Conservation (phyloP, 2,329 filamentous ascomycete genomes). For the Dactylellina parvicollis region DNA sequence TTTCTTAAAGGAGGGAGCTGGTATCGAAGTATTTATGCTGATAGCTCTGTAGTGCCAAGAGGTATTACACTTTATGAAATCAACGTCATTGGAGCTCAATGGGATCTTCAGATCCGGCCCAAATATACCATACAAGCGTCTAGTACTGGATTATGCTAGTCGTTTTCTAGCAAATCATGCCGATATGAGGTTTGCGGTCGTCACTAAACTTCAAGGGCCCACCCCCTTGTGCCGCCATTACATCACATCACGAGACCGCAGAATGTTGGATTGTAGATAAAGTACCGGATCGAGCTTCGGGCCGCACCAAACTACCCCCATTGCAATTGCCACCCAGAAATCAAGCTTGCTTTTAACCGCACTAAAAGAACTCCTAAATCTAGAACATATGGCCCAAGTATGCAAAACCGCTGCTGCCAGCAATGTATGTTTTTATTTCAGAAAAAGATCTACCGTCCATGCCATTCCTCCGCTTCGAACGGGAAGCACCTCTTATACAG, state of each 20-base stretch:
- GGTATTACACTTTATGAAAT: not conserved
- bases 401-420: slow-evolving; percentile 17
- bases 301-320: slow-evolving; percentile 25
- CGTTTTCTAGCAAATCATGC: not conserved
- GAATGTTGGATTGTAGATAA: slow-evolving; percentile 25
- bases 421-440: not conserved
- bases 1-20: slow-evolving; percentile 23
- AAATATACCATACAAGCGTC: not conserved
- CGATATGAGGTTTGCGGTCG: not conserved
- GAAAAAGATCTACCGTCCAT: slow-evolving; percentile 58
- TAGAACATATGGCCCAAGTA: slow-evolving; percentile 37
- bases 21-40: slow-evolving; percentile 51
- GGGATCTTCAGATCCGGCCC: slow-evolving; percentile 11
- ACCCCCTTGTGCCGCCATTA: slow-evolving; percentile 27
- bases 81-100: slow-evolving; percentile 38
- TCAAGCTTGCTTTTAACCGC: slow-evolving; percentile 48
- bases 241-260: slow-evolving; percentile 52
- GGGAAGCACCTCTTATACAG: slow-evolving; percentile 88
- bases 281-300: slow-evolving; percentile 43
- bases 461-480: slow-evolving; percentile 69
- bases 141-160: not conserved
- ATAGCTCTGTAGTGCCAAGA: not conserved
- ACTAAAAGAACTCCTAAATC: slow-evolving; percentile 29
- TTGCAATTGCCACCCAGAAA: slow-evolving; percentile 38
- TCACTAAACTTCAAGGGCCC: not conserved